A percentile compares a stretch with the other conserved stretches of the same genome.
These are phyloP conservation scores for Oleoguttula mirabilis DNA, from an alignment of 495 filamentous ascomycete species.

Conservation along the genomic window DNA sequence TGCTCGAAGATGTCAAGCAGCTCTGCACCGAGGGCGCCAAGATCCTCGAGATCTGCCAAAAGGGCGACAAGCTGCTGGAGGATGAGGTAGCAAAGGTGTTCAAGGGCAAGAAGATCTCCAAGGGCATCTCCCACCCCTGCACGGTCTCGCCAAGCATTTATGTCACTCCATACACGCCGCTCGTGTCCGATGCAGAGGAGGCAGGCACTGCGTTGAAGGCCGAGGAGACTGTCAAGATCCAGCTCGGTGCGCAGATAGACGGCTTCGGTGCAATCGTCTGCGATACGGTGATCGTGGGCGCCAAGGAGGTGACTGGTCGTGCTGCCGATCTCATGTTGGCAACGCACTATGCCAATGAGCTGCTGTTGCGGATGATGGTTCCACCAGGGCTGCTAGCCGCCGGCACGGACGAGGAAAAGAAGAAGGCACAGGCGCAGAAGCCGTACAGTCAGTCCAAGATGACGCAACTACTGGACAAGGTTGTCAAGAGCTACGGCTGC, in stretches of 20 bases:
- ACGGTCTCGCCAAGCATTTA: conserved; percentile 90
- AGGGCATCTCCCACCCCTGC: conserved; percentile 88
- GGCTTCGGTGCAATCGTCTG: conserved; percentile 94
- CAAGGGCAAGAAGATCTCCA: conserved; percentile 91
- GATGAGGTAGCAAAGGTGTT: conserved; percentile 93
- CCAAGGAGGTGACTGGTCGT: conserved; percentile 52
- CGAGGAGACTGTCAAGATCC: conserved; percentile 84
- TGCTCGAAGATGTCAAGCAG: conserved; percentile 66
- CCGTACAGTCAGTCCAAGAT: conserved; percentile 72
- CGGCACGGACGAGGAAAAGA: conserved; percentile 86
- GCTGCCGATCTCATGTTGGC: conserved; percentile 80
- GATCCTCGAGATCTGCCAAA: conserved; percentile 83
- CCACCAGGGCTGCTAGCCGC: conserved; percentile 72
- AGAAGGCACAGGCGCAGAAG: conserved; percentile 67
- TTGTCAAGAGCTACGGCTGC: conserved; percentile 81
- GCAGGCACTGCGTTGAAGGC: conserved; percentile 64
- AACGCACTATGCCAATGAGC: conserved; percentile 89
- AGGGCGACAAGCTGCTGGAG: conserved; percentile 86
- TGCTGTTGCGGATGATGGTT: conserved; percentile 79
- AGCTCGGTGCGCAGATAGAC: conserved; percentile 95
- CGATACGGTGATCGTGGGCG: conserved; percentile 67
- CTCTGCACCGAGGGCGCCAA: conserved; percentile 73
- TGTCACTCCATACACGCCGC: conserved; percentile 91
- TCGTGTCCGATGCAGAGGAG: conserved; percentile 74
- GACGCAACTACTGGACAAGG: conserved; percentile 74